Evolutionary conservation across 1,284 basidiomycete species (phyloP).

Genomic region (Apiotrichum montevideense): DNA sequence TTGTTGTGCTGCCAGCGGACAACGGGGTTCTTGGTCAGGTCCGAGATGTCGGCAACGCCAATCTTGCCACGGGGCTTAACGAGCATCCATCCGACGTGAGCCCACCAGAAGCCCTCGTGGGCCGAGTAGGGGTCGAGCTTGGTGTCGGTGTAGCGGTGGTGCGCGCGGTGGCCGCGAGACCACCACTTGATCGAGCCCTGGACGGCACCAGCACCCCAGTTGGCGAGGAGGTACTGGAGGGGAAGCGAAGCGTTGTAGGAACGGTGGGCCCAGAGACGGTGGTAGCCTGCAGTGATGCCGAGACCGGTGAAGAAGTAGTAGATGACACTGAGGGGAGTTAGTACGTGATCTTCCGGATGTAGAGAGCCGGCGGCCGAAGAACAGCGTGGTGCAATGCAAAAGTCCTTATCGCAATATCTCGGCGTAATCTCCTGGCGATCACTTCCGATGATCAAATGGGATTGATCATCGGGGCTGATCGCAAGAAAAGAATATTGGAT

Average conservation of each 20-base stretch:
- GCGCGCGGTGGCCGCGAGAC: constrained; percentile 87
- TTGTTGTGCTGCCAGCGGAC: constrained; percentile 78
- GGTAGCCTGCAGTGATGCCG: constrained; percentile 67
- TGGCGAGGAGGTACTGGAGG: constrained; percentile 69
- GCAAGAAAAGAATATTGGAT: too few relatives aligned
- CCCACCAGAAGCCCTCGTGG: constrained; percentile 66
- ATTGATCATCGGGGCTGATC: too few relatives aligned
- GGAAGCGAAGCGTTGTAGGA: constrained; percentile 79
- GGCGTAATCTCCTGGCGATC: neutral
- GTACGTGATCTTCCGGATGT: neutral
- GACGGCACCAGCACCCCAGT: constrained; percentile 76
- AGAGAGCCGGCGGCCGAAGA: neutral
- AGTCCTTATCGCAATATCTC: too few relatives aligned
- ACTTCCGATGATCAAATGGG: too few relatives aligned
- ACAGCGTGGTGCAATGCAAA: neutral
- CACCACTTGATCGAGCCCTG: constrained; percentile 92
- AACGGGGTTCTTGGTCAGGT: constrained; percentile 68
- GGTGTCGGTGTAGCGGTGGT: constrained; percentile 92
- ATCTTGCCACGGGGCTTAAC: constrained; percentile 80
- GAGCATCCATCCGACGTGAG: constrained; percentile 90
- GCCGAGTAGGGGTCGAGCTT: constrained; percentile 91
- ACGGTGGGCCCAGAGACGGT: constrained; percentile 87
- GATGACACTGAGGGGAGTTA: constrained; percentile 47
- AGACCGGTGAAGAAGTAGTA: constrained; percentile 84
- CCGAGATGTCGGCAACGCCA: constrained; percentile 80